Evolutionary conservation across 768 basidiomycete species (phyloP).

Genomic region (Suillus paluster): DNA sequence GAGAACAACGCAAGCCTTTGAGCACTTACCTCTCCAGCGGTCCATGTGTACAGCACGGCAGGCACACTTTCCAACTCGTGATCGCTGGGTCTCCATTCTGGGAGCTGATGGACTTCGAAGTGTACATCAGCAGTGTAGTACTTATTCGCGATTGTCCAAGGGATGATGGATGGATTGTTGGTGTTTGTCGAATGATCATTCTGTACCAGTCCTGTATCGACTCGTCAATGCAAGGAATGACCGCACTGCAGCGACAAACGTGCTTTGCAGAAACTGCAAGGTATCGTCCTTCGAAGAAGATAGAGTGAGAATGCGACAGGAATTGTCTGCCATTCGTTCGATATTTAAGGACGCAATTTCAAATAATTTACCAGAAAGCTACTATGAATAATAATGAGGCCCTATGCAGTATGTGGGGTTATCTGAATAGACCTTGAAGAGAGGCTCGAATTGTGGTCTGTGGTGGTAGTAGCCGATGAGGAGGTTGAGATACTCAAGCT

Average conservation of each 20-base stretch:
- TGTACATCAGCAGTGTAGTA: slow-evolving; percentile 83
- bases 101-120: slow-evolving; percentile 58
- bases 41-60: slow-evolving; percentile 78
- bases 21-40: slow-evolving; percentile 60
- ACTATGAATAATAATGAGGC: too few relatives aligned
- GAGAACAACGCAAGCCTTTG: not conserved
- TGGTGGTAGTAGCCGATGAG: too few relatives aligned
- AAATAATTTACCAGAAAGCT: too few relatives aligned
- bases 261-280: slow-evolving; percentile 2
- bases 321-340: not conserved
- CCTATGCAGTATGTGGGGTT: too few relatives aligned
- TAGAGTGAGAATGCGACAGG: slow-evolving; percentile 4
- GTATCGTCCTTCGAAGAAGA: slow-evolving; percentile 31
- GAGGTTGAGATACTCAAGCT: too few relatives aligned
- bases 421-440: too few relatives aligned
- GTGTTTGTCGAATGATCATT: slow-evolving; percentile 15
- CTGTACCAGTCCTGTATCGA: slow-evolving; percentile 26
- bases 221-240: slow-evolving; percentile 20
- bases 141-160: slow-evolving; percentile 80
- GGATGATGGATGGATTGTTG: slow-evolving; percentile 39
- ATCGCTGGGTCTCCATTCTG: slow-evolving; percentile 45
- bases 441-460: too few relatives aligned
- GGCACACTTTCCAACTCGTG: slow-evolving; percentile 51
- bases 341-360: too few relatives aligned
- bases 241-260: slow-evolving; percentile 1